Conservation (phyloP, 2,329 filamentous ascomycete species). For the Aspergillus pseudonomiae region DNA sequence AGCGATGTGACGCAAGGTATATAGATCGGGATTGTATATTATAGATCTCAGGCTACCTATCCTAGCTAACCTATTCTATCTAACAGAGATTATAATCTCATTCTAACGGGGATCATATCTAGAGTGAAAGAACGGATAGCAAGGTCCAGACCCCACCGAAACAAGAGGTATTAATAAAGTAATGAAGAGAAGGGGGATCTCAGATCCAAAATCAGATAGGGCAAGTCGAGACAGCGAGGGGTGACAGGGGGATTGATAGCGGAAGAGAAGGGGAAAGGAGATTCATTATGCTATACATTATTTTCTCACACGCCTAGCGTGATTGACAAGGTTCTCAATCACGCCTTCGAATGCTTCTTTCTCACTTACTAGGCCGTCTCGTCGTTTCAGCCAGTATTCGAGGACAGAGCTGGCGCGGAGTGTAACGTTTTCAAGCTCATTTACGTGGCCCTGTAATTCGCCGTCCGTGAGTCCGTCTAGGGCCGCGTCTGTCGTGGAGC, state of each 20-base stretch:
- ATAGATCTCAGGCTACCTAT: background rate
- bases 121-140: background rate
- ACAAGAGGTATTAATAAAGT: conserved; percentile 11
- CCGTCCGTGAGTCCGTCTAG: conserved; percentile 75
- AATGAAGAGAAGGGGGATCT: conserved; percentile 8
- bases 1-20: background rate
- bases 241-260: conserved; percentile 14
- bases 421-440: conserved; percentile 69
- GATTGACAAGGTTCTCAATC: conserved; percentile 93
- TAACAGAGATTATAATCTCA: background rate
- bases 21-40: conserved; percentile 4
- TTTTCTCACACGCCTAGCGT: conserved; percentile 82
- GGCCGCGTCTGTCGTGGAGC: conserved; percentile 81
- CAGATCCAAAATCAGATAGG: conserved; percentile 36
- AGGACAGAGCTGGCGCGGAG: conserved; percentile 74
- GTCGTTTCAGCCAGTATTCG: conserved; percentile 84
- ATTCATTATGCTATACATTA: conserved; percentile 43
- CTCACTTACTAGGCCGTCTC: conserved; percentile 85
- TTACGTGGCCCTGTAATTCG: conserved; percentile 74
- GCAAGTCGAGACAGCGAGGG: background rate
- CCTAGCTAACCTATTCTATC: conserved; percentile 4
- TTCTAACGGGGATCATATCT: background rate
- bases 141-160: conserved; percentile 12
- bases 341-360: conserved; percentile 94
- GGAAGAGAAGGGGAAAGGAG: conserved; percentile 15